Evolutionary conservation across 2,329 filamentous ascomycete genomes (phyloP).

Genomic region (Nothopassalora personata): DNA sequence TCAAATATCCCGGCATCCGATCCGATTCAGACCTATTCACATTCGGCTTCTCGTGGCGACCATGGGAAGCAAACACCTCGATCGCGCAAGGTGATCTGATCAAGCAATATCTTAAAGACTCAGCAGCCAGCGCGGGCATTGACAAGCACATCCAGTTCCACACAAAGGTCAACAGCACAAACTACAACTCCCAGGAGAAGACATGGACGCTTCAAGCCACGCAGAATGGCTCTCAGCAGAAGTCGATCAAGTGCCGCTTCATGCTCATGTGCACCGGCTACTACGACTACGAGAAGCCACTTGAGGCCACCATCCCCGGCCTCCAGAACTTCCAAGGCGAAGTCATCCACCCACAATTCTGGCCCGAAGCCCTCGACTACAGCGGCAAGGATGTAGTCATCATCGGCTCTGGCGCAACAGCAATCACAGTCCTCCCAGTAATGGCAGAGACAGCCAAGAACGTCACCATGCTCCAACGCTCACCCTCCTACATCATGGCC

Average conservation of each 20-base stretch:
- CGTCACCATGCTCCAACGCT: slow-evolving; percentile 77
- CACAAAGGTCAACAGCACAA: slow-evolving; percentile 37
- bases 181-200: slow-evolving; percentile 47
- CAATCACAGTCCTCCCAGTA: slow-evolving; percentile 68
- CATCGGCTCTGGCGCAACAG: slow-evolving; percentile 74
- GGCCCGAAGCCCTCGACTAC: slow-evolving; percentile 65
- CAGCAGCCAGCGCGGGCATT: slow-evolving; percentile 41
- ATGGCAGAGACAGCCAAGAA: slow-evolving; percentile 59
- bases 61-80: slow-evolving; percentile 53
- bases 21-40: slow-evolving; percentile 48
- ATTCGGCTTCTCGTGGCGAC: slow-evolving; percentile 61
- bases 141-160: slow-evolving; percentile 43
- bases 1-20: slow-evolving; percentile 64
- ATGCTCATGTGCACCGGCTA: slow-evolving; percentile 62
- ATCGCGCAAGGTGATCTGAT: slow-evolving; percentile 45
- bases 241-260: slow-evolving; percentile 42
- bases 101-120: slow-evolving; percentile 40
- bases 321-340: slow-evolving; percentile 60
- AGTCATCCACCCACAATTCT: slow-evolving; percentile 68
- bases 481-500: slow-evolving; percentile 55
- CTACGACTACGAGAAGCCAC: slow-evolving; percentile 64
- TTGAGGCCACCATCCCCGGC: slow-evolving; percentile 59
- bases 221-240: slow-evolving; percentile 33
- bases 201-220: slow-evolving; percentile 41
- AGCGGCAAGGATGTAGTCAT: slow-evolving; percentile 63